phyloP scores from a whole-genome alignment of 371 early-diverging fungal genomes.

The Rhizopus sp. region DNA sequence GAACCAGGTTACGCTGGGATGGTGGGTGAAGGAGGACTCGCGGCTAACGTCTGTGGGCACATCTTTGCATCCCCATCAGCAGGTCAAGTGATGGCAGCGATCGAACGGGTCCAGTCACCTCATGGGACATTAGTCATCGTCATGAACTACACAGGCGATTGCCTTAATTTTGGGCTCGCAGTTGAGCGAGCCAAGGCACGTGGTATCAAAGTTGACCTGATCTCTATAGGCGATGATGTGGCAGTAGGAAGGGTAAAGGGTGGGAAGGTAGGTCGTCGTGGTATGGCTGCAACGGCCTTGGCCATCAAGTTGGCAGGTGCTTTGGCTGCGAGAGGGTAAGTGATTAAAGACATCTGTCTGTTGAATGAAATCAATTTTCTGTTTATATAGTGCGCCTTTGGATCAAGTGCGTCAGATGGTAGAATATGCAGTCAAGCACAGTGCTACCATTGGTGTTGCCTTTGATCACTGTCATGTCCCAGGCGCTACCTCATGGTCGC shows the following conservation, averaged over 20 bases:
- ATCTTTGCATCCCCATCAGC: constrained; percentile 85
- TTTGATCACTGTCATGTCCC: constrained; percentile 77
- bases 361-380: background rate
- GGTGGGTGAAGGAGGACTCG: constrained; percentile 69
- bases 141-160: constrained; percentile 87
- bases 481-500: constrained; percentile 38
- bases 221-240: constrained; percentile 82
- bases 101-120: constrained; percentile 63
- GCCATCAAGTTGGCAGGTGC: constrained; percentile 81
- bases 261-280: constrained; percentile 75
- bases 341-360: constrained; percentile 1
- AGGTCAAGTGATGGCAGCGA: constrained; percentile 69
- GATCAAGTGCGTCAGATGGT: constrained; percentile 56
- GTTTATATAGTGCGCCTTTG: constrained; percentile 47
- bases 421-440: constrained; percentile 52
- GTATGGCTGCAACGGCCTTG: constrained; percentile 78
- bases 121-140: constrained; percentile 76
- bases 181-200: constrained; percentile 76
- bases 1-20: constrained; percentile 83
- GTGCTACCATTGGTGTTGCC: constrained; percentile 79
- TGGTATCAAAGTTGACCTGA: constrained; percentile 66
- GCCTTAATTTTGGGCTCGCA: constrained; percentile 80
- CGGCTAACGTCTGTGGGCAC: constrained; percentile 80
- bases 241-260: constrained; percentile 68
- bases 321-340: constrained; percentile 58